These are phyloP conservation scores for Cylindrodendrum hubeiense DNA, from an alignment of 2,329 filamentous ascomycete genomes.

Conservation along the genomic window DNA sequence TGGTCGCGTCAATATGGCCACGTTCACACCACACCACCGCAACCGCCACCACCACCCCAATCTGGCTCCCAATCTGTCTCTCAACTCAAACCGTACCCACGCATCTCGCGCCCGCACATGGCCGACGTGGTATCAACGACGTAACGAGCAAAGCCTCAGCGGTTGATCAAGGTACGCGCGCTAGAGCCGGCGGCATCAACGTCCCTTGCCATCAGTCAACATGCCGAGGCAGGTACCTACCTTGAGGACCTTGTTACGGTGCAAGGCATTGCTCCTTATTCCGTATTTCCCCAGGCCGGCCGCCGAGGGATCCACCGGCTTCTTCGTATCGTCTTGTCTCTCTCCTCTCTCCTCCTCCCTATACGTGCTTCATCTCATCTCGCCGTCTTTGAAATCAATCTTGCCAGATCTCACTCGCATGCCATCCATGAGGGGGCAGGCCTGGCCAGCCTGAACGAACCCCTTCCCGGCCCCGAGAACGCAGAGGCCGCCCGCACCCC, in stretches of 20 bases:
- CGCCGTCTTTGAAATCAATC: slow-evolving; percentile 9
- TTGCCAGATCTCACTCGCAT: slow-evolving; percentile 24
- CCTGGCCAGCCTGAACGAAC: slow-evolving; percentile 13
- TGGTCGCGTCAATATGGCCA: slow-evolving; percentile 16
- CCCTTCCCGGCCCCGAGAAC: slow-evolving; percentile 21
- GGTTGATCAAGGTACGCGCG: slow-evolving; percentile 15
- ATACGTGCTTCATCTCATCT: slow-evolving; percentile 19
- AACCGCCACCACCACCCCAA: background rate
- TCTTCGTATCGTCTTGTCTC: slow-evolving; percentile 29
- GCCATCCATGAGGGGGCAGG: slow-evolving; percentile 2
- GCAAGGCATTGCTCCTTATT: background rate
- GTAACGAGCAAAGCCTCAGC: slow-evolving; percentile 22
- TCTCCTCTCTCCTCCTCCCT: slow-evolving; percentile 13
- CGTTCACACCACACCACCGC: slow-evolving; percentile 3
- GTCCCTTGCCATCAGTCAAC: slow-evolving; percentile 24
- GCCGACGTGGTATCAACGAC: slow-evolving; percentile 25
- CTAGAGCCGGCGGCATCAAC: slow-evolving; percentile 16
- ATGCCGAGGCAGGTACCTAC: background rate
- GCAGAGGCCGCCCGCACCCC: slow-evolving; percentile 31
- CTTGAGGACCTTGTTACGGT: background rate
- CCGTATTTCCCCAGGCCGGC: background rate
- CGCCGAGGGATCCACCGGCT: slow-evolving; percentile 23
- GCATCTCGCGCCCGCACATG: slow-evolving; percentile 17
- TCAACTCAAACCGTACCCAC: slow-evolving; percentile 14
- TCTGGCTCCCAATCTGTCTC: background rate